Evolutionary conservation across 768 basidiomycete species (phyloP).

Genomic region (Boletus pseudopeckii): DNA sequence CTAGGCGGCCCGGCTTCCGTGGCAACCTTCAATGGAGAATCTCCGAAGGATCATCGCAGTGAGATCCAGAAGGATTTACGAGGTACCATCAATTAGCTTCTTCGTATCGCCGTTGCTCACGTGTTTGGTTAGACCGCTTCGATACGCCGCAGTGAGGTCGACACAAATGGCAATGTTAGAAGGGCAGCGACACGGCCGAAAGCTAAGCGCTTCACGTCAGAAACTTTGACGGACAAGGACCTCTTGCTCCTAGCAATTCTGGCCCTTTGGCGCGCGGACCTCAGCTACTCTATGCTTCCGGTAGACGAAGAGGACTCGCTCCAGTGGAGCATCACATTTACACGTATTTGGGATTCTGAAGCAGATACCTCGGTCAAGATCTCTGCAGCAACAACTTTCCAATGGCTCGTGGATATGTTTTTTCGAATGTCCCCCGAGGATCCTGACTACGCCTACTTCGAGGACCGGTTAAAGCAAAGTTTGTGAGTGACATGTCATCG

Average conservation of each 20-base stretch:
- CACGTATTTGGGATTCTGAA: slow-evolving; percentile 60
- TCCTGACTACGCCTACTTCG: slow-evolving; percentile 34
- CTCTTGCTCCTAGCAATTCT: slow-evolving; percentile 67
- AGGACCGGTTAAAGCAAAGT: slow-evolving; percentile 44
- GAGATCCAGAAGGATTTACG: slow-evolving; percentile 55
- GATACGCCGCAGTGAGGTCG: slow-evolving; percentile 58
- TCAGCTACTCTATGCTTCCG: slow-evolving; percentile 51
- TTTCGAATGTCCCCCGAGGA: slow-evolving; percentile 43
- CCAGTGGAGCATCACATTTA: slow-evolving; percentile 44
- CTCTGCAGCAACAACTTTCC: slow-evolving; percentile 50
- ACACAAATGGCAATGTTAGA: slow-evolving; percentile 52
- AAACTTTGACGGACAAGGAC: slow-evolving; percentile 66
- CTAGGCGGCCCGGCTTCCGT: slow-evolving; percentile 52
- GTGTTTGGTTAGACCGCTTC: slow-evolving; percentile 41
- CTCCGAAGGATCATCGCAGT: slow-evolving; percentile 43
- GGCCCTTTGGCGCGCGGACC: slow-evolving; percentile 60
- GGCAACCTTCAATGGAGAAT: slow-evolving; percentile 51
- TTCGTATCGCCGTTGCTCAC: slow-evolving; percentile 8
- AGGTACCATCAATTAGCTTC: slow-evolving; percentile 37
- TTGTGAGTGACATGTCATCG: slow-evolving; percentile 38
- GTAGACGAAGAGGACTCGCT: slow-evolving; percentile 40
- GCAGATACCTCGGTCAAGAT: slow-evolving; percentile 65
- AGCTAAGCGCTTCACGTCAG: slow-evolving; percentile 51
- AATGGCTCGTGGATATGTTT: slow-evolving; percentile 41
- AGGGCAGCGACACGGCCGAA: slow-evolving; percentile 56